Evolutionary conservation across 768 basidiomycete species (phyloP).

Genomic region (Leccinum longicurvipes): DNA sequence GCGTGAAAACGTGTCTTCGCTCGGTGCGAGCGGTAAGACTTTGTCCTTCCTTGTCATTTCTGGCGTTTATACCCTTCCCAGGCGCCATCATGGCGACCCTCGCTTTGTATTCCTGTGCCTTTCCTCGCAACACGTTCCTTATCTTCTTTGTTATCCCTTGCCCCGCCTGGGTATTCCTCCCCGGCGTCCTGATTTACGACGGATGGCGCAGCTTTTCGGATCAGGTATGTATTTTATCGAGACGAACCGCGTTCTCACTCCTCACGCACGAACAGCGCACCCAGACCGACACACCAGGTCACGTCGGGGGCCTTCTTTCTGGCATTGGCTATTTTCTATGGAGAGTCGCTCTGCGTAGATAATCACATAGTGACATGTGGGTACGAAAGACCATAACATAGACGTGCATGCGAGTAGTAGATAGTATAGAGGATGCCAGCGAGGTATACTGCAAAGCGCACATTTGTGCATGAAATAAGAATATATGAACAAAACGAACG

Average conservation of each 20-base stretch:
- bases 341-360: conserved; percentile 29
- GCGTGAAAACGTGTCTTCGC: conserved; percentile 35
- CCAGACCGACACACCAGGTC: conserved; percentile 58
- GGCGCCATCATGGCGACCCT: conserved; percentile 70
- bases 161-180: conserved; percentile 73
- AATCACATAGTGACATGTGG: neutral
- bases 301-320: conserved; percentile 63
- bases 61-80: conserved; percentile 25
- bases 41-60: neutral
- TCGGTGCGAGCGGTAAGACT: conserved; percentile 71
- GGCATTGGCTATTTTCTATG: conserved; percentile 53
- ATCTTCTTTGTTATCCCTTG: conserved; percentile 77
- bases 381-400: conserved; percentile 5
- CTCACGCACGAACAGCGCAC: conserved; percentile 38
- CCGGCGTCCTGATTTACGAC: conserved; percentile 48
- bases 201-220: conserved; percentile 35
- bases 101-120: conserved; percentile 69
- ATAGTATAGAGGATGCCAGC: conserved; percentile 1
- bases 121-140: conserved; percentile 61
- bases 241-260: neutral
- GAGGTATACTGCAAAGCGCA: conserved; percentile 10
- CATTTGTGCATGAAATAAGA: conserved; percentile 9
- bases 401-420: conserved; percentile 1
- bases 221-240: conserved; percentile 24
- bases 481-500: conserved; percentile 15